Evolutionary conservation across 331 rosid genomes (phyloP).

Genomic region (Pyracantha coccinea): DNA sequence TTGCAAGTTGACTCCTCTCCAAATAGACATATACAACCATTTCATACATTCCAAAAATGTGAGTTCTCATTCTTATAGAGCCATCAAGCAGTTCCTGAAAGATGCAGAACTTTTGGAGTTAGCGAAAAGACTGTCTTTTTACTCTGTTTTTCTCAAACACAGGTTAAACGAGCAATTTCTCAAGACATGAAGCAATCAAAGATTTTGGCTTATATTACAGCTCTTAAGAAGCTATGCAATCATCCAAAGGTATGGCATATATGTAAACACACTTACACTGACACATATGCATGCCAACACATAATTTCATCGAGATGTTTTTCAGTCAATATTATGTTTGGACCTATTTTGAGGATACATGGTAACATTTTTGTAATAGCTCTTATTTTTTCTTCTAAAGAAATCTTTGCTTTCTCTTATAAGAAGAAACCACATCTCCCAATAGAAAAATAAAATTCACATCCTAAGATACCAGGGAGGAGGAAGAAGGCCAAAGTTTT

Average conservation of each 20-base stretch:
- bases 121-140: constrained; percentile 9
- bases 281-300: background rate
- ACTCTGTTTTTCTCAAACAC: constrained; percentile 12
- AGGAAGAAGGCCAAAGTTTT: too few relatives aligned
- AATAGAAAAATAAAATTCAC: background rate
- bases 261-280: background rate
- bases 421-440: background rate
- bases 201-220: constrained; percentile 93
- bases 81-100: constrained; percentile 1
- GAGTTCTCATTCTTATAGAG: constrained; percentile 29
- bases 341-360: background rate
- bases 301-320: background rate
- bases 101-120: constrained; percentile 1
- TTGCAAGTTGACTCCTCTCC: constrained; percentile 93
- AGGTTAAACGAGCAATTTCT: constrained; percentile 76
- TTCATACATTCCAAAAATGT: constrained; percentile 89
- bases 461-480: background rate
- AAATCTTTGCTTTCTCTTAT: constrained; percentile 4
- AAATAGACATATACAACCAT: constrained; percentile 81
- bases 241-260: constrained; percentile 79
- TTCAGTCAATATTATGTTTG: background rate
- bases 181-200: constrained; percentile 80
- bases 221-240: constrained; percentile 92
- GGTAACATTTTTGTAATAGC: background rate
- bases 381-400: background rate